These are phyloP conservation scores for Quercus suber DNA, from an alignment of 306 rosid species.

Conservation along the genomic window DNA sequence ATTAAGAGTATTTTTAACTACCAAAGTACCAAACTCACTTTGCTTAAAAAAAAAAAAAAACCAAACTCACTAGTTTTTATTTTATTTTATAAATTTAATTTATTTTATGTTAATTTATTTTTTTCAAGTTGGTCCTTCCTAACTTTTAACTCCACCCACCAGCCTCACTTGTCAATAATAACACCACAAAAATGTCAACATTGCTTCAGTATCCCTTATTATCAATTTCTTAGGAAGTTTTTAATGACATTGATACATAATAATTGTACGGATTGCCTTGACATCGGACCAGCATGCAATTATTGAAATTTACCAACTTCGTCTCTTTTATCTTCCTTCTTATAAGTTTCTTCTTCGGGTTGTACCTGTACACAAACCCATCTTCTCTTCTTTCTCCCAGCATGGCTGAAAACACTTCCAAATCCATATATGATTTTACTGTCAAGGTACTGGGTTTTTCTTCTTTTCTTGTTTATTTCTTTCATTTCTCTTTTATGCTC, in stretches of 20 bases:
- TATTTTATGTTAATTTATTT: too few relatives aligned
- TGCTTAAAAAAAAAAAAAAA: too few relatives aligned
- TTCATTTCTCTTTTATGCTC: neutral
- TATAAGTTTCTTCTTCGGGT: conserved; percentile 24
- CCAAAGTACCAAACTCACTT: too few relatives aligned
- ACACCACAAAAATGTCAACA: neutral
- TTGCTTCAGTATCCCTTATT: neutral
- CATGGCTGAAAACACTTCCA: conserved; percentile 63
- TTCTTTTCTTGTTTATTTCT: neutral
- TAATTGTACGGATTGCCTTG: neutral
- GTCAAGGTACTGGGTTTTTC: conserved; percentile 51
- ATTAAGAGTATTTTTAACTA: too few relatives aligned
- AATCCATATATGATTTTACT: conserved; percentile 69
- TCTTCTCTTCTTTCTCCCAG: conserved; percentile 23
- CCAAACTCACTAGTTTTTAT: too few relatives aligned
- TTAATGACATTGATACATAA: neutral
- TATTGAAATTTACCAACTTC: conserved; percentile 36
- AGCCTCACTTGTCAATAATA: too few relatives aligned
- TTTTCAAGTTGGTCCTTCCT: too few relatives aligned
- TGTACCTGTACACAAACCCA: conserved; percentile 17
- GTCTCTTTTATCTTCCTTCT: conserved; percentile 37
- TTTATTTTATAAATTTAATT: too few relatives aligned
- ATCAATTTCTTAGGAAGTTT: neutral
- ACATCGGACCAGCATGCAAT: neutral
- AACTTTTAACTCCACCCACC: too few relatives aligned